Evolutionary conservation across 2,329 filamentous ascomycete genomes (phyloP).

Genomic region (Cladosporium sp.): DNA sequence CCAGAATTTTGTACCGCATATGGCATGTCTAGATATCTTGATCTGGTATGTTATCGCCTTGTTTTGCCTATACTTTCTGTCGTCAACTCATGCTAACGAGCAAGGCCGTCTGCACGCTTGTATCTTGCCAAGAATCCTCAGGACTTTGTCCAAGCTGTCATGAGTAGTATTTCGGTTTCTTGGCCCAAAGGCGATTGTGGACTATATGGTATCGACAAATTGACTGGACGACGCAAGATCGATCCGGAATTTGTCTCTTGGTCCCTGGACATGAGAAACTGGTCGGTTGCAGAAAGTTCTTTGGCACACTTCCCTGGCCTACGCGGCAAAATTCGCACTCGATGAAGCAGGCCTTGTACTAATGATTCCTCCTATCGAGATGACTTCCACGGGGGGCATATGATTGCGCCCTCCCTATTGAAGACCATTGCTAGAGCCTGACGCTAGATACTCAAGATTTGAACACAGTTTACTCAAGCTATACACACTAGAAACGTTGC

Average conservation of each 20-base stretch:
- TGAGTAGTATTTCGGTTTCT: background rate
- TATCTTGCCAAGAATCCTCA: background rate
- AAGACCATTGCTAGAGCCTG: too few species aligned
- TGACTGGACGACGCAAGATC: background rate
- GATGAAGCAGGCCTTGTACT: too few species aligned
- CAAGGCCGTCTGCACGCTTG: background rate
- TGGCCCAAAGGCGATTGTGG: background rate
- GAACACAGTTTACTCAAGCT: too few species aligned
- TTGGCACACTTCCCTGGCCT: background rate
- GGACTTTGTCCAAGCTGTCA: background rate
- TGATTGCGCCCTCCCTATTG: too few species aligned
- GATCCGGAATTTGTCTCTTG: background rate
- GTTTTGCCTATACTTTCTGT: too few species aligned
- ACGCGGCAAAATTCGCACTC: background rate
- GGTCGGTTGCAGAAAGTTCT: background rate
- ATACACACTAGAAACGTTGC: too few species aligned
- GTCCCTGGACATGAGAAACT: background rate
- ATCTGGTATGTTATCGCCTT: background rate
- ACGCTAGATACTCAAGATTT: too few species aligned
- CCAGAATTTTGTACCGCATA: background rate
- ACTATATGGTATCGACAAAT: background rate
- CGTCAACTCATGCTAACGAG: background rate
- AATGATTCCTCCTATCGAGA: too few species aligned
- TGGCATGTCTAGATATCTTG: background rate
- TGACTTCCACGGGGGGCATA: too few species aligned